Evolutionary conservation across 1,139 yeast species (phyloP).

Genomic region (Geotrichum klebahnii): DNA sequence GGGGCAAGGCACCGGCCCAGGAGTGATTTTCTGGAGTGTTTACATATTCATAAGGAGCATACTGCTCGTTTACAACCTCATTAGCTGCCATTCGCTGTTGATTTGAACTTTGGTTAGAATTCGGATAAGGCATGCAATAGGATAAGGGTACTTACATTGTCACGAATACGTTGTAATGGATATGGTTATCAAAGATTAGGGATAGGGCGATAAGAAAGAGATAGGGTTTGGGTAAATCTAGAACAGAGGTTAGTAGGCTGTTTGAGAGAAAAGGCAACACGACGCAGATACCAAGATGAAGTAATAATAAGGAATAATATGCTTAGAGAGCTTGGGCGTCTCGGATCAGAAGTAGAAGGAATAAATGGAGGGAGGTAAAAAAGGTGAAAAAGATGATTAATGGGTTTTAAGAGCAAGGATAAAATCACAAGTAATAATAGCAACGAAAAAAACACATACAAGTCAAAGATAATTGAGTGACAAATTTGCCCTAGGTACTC

Average conservation of each 20-base stretch:
- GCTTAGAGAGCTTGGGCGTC: too few species aligned
- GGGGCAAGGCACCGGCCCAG: conserved; percentile 90
- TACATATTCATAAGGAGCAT: conserved; percentile 56
- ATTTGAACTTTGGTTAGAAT: conserved; percentile 10
- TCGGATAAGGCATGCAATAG: background rate
- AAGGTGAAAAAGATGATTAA: too few species aligned
- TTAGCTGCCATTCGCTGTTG: conserved; percentile 18
- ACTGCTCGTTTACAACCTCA: conserved; percentile 30
- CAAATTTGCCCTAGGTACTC: too few species aligned
- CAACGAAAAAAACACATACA: too few species aligned
- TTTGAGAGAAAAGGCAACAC: background rate
- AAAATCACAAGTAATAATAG: too few species aligned
- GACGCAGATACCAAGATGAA: background rate
- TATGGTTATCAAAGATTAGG: background rate
- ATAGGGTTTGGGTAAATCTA: too few species aligned
- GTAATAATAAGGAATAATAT: too few species aligned
- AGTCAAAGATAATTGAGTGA: too few species aligned
- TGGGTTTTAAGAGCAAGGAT: too few species aligned
- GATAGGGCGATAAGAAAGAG: background rate
- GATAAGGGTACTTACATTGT: conserved; percentile 9
- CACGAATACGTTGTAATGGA: conserved; percentile 2
- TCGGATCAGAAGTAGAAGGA: too few species aligned
- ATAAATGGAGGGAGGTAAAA: too few species aligned
- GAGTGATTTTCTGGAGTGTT: conserved; percentile 75
- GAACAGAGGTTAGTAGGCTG: too few species aligned